A percentile compares a stretch with the other conserved stretches of the same genome.
These are phyloP conservation scores for Micractinium conductrix DNA, from an alignment of 139 green algal species.

Conservation along the genomic window DNA sequence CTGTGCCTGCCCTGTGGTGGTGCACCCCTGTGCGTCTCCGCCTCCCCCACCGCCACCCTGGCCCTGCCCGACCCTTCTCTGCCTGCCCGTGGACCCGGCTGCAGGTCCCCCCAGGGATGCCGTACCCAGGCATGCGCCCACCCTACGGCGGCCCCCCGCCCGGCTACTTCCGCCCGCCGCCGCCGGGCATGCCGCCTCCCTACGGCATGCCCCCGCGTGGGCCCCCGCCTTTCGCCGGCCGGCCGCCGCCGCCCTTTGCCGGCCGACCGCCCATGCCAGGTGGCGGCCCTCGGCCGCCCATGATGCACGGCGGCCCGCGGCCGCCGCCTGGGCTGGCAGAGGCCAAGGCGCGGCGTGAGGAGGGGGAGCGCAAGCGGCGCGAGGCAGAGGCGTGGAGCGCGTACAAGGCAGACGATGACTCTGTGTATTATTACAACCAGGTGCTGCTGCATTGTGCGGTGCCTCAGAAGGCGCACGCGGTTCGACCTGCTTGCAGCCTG, in stretches of 20 bases:
- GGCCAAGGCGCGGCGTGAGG: not conserved
- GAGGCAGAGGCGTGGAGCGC: constrained; percentile 58
- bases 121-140: not conserved
- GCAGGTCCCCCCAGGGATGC: constrained; percentile 1
- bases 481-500: no score
- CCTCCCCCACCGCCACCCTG: no score
- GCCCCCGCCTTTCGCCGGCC: constrained; percentile 5
- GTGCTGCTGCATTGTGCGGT: no score
- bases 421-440: constrained; percentile 84
- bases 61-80: no score
- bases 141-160: constrained; percentile 1
- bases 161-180: not conserved
- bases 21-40: not conserved
- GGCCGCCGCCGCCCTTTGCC: constrained; percentile 14
- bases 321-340: not conserved
- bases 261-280: not conserved
- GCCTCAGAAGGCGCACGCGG: no score
- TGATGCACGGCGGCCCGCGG: not conserved
- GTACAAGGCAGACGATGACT: constrained; percentile 64
- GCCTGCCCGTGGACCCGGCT: no score
- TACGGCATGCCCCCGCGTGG: constrained; percentile 19
- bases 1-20: no score
- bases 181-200: constrained; percentile 29
- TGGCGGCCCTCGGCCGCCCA: not conserved
- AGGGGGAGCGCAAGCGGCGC: constrained; percentile 32